Conservation (phyloP, 2,329 filamentous ascomycete genomes). For the Fusarium goolgardi region DNA sequence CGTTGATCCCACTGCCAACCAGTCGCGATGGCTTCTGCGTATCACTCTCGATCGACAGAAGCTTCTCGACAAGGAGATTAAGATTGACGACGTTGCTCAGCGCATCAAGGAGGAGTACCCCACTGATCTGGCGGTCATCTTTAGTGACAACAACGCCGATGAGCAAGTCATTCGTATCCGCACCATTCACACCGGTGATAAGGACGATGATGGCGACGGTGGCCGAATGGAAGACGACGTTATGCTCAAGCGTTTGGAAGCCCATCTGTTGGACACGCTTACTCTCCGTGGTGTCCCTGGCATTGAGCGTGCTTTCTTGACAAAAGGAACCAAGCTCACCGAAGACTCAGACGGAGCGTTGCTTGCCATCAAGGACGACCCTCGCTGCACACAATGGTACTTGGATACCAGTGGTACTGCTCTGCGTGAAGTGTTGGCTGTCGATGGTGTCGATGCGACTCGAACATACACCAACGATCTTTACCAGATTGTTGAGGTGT, state of each 20-base stretch:
- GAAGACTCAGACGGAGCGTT: conserved; percentile 77
- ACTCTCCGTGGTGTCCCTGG: conserved; percentile 91
- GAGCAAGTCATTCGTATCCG: conserved; percentile 94
- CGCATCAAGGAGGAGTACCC: conserved; percentile 91
- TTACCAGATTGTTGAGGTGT: conserved; percentile 92
- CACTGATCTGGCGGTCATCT: conserved; percentile 88
- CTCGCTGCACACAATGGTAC: conserved; percentile 89
- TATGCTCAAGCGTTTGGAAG: conserved; percentile 91
- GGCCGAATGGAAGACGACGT: conserved; percentile 82
- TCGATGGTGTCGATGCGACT: conserved; percentile 87
- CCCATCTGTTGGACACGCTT: conserved; percentile 89
- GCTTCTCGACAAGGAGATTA: conserved; percentile 92
- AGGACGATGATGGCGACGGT: conserved; percentile 73
- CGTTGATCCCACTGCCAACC: conserved; percentile 70
- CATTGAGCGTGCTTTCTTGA: conserved; percentile 93
- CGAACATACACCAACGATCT: conserved; percentile 96
- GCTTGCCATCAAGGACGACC: conserved; percentile 77
- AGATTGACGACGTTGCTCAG: conserved; percentile 88
- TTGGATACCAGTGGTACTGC: conserved; percentile 94
- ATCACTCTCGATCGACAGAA: conserved; percentile 93
- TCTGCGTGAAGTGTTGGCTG: conserved; percentile 82
- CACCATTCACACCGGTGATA: conserved; percentile 74
- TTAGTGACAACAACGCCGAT: conserved; percentile 98
- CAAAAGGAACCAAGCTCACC: conserved; percentile 78
- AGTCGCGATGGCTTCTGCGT: conserved; percentile 95